These are phyloP conservation scores for Aristolochia contorta DNA, from an alignment of 164 flowering plant species.

Conservation along the genomic window DNA sequence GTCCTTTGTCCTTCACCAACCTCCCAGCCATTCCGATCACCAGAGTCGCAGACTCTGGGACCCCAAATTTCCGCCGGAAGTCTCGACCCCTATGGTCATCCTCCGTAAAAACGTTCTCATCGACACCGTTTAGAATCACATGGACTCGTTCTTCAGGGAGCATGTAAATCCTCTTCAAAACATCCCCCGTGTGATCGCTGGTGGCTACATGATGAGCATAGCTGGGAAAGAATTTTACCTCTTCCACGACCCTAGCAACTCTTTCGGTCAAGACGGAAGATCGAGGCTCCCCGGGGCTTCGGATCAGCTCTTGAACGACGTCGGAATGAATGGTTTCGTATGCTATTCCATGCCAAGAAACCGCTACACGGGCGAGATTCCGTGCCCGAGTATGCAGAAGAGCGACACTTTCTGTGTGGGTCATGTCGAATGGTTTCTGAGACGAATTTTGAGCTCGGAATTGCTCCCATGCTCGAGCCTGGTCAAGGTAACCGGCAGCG, in stretches of 20 bases:
- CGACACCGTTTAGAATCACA: constrained; percentile 65
- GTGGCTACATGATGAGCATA: constrained; percentile 78
- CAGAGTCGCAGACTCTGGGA: constrained; percentile 25
- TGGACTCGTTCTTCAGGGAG: constrained; percentile 74
- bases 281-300: constrained; percentile 31
- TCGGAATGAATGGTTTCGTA: constrained; percentile 68
- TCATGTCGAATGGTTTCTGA: constrained; percentile 25
- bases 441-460: constrained; percentile 40
- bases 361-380: constrained; percentile 42
- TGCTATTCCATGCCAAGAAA: constrained; percentile 80
- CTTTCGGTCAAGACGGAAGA: constrained; percentile 33
- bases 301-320: constrained; percentile 53
- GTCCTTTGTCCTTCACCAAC: constrained; percentile 74
- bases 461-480: constrained; percentile 48
- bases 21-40: constrained; percentile 75
- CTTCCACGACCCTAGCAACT: constrained; percentile 43
- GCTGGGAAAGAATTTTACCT: constrained; percentile 52
- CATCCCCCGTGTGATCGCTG: constrained; percentile 64
- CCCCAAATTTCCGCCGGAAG: constrained; percentile 30
- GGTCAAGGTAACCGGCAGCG: constrained; percentile 45
- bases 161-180: constrained; percentile 59
- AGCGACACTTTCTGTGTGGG: constrained; percentile 35
- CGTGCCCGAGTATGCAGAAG: constrained; percentile 42
- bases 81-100: constrained; percentile 23
- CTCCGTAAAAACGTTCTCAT: constrained; percentile 47